Base-by-base conservation (phyloP, 2,329 filamentous ascomycete species). In the Clarireedia monteithiana region DNA sequence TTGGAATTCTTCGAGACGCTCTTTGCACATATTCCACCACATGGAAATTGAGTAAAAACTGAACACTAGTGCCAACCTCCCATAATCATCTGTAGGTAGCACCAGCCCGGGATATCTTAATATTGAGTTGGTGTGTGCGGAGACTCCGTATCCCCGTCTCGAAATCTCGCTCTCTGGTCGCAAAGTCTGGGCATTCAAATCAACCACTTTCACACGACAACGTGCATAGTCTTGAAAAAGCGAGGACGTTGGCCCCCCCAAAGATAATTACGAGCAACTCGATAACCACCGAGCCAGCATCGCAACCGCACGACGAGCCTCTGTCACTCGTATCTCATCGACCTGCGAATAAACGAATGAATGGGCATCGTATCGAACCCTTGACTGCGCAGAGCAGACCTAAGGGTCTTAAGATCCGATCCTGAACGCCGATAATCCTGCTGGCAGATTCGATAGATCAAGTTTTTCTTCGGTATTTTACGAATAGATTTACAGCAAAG, bases 361-460 rank as follows among this genome's bases (percentile, higher is more conserved):
- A 66, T 65, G 62, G 58, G 58, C 56, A 59, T 55, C 47, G 38
- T 48, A 17, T 36, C 52, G 46, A 44, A 24, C 5, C 14, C 42
- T 45, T 50, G 26, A 55, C 34, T 48, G 46, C 53, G 20, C 53
- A 26, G 38, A 50, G 17, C 36, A 44, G n/a, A 24, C 53, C 24
- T 23, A 14, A 26, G 27, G 20, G 36, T 34, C 38, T 12, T 12
- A 10, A 50, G 42, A 26, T 26, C 20, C 10, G 38, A 55, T 26
- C n/a, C 17, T 17, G 24, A 38, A 44, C 38, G 12, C 40, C 24
- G 15, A 55, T 50, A 55, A 50, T 14, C 10, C 17, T 20, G 38
- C 46, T 38, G 24, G 53, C 12, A 26, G 38, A 50, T 55, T 49
- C 45, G 45, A 34, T 12, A 17, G 20, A 14, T 42, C 6, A n/a